Base-by-base conservation (phyloP, 2,329 filamentous ascomycete genomes). In the Akanthomyces uredinophilus region DNA sequence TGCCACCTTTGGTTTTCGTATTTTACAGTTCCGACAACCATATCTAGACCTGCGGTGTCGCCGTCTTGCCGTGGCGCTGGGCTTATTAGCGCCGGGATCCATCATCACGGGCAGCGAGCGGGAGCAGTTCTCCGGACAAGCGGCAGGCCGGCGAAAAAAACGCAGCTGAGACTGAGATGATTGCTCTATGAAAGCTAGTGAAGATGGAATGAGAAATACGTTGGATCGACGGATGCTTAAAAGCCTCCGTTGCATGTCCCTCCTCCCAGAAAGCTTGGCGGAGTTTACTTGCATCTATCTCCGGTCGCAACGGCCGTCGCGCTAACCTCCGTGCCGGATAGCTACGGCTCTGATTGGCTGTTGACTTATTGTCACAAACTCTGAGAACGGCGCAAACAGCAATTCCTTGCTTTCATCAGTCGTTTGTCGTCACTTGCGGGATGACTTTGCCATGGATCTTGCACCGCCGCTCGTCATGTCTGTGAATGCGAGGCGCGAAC, bases 21-120 rank as follows among this genome's bases (percentile, higher is more conserved):
- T 73, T 67, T 82, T 82, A 70, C 80, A 83, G 65, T 82, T 82
- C 13, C 77, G 75, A 60, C 80, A 83, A 37, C 80, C 80, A 63
- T 71, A 73, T 68, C 78, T 74, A n/a, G 79, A 81, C 62, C 78
- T 22, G 7, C 53, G 53, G 5, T 32, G 51, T 20, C 37, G 32
- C 5, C 8, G 3, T 29, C 22, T 46, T 5, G 14, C 22, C 3
- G 13, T 20, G 24, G 6, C 39, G 13, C 16, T 5, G 14, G 22
- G 32, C 32, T 35, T 13, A 7, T 56, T 46, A 20, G 53, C 22
- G 53, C 27, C 5, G 8, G 53, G 14, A 4, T 41, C 20, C 37
- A 44, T 56, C 24, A 13, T n/a, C 2, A 39, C 24, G 35, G 35
- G 10, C 3, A 27, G 37, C 27, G 24, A 18, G n/a, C 27, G 32